These are phyloP conservation scores for Aspergillus glaucus DNA, from an alignment of 2,329 filamentous ascomycete species.

Conservation along the genomic window DNA sequence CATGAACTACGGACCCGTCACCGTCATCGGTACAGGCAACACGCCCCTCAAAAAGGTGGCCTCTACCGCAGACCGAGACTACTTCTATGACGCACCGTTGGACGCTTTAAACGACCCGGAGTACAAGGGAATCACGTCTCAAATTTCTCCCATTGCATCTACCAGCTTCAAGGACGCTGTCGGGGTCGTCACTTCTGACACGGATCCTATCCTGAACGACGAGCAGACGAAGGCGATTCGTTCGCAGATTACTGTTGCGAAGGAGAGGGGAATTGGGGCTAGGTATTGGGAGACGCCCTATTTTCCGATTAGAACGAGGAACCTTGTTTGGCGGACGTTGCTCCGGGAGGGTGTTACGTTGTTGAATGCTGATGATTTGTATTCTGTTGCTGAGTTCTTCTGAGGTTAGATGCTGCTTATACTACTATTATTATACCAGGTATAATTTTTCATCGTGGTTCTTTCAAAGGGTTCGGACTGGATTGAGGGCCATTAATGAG, in stretches of 20 bases:
- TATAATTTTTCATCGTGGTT: no score
- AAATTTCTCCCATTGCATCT: slow-evolving; percentile 50
- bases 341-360: slow-evolving; percentile 54
- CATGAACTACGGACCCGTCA: slow-evolving; percentile 47
- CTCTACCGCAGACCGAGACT: slow-evolving; percentile 42
- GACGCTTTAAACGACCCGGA: slow-evolving; percentile 35
- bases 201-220: slow-evolving; percentile 24
- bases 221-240: slow-evolving; percentile 46
- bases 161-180: slow-evolving; percentile 44
- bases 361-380: slow-evolving; percentile 59
- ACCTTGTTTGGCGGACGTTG: slow-evolving; percentile 53
- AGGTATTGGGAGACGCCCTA: slow-evolving; percentile 59
- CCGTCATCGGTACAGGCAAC: slow-evolving; percentile 58
- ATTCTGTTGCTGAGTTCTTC: slow-evolving; percentile 38
- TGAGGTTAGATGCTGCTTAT: not conserved
- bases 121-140: slow-evolving; percentile 41
- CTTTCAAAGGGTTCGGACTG: no score
- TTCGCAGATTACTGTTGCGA: slow-evolving; percentile 48
- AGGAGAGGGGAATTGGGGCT: slow-evolving; percentile 51
- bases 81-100: slow-evolving; percentile 57
- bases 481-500: no score
- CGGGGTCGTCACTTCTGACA: slow-evolving; percentile 31
- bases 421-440: not conserved
- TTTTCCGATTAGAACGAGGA: slow-evolving; percentile 54
- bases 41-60: slow-evolving; percentile 46